A percentile compares a stretch with the other conserved stretches of the same genome.
These are phyloP conservation scores for Uncinocarpus reesii DNA, from an alignment of 2,329 filamentous ascomycete species.

Conservation along the genomic window DNA sequence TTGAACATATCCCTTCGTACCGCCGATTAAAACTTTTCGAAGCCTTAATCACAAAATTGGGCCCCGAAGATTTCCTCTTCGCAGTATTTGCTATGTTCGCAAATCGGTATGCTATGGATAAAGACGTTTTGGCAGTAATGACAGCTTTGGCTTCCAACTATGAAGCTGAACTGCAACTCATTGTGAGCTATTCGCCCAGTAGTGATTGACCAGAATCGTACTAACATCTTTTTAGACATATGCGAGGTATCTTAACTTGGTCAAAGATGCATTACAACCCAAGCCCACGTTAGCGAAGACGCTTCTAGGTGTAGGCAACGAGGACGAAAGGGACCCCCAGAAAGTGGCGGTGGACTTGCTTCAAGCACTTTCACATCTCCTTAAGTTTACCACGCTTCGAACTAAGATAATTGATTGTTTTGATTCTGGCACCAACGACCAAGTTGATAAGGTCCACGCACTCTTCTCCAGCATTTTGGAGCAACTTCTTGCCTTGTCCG, in stretches of 20 bases:
- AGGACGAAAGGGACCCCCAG: conserved; percentile 39
- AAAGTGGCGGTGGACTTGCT: conserved; percentile 36
- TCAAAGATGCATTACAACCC: conserved; percentile 62
- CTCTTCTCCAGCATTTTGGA: conserved; percentile 61
- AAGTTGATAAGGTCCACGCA: conserved; percentile 54
- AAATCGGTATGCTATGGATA: conserved; percentile 74
- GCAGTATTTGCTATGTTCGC: conserved; percentile 79
- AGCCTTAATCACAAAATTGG: conserved; percentile 74
- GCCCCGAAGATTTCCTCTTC: conserved; percentile 76
- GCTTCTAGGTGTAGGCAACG: conserved; percentile 52
- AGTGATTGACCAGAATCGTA: conserved; percentile 6
- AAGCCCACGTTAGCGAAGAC: conserved; percentile 63
- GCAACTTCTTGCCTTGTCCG: conserved; percentile 55
- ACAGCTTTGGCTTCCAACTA: conserved; percentile 64
- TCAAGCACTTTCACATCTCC: conserved; percentile 30
- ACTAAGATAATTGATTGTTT: conserved; percentile 32
- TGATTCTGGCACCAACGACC: conserved; percentile 39
- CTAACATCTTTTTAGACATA: conserved; percentile 47
- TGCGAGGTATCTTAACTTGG: conserved; percentile 63
- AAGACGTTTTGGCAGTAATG: conserved; percentile 63
- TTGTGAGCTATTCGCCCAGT: conserved; percentile 23
- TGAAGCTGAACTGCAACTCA: conserved; percentile 61
- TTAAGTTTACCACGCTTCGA: conserved; percentile 35
- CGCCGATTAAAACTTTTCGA: conserved; percentile 72
- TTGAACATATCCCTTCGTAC: conserved; percentile 87